Conservation (phyloP, 495 filamentous ascomycete genomes). For the Penicillium soppii region DNA sequence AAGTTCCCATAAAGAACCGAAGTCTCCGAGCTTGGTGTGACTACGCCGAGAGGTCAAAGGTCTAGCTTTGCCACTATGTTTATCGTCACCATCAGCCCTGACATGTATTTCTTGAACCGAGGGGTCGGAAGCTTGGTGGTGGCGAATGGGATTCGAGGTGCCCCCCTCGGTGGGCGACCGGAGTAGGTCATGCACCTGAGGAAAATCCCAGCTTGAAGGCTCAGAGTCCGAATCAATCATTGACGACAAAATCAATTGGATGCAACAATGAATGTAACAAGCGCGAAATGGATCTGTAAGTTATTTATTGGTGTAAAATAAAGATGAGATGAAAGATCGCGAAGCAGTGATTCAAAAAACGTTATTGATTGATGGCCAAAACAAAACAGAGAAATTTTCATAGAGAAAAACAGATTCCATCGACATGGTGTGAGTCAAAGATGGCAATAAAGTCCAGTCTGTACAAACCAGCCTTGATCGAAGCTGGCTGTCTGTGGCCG, state of each 20-base stretch:
- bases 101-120: conserved; percentile 1
- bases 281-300: background rate
- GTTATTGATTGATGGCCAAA: background rate
- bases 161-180: conserved; percentile 32
- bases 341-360: background rate
- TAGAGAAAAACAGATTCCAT: background rate
- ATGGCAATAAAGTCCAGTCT: background rate
- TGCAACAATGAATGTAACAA: background rate
- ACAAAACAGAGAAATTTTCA: background rate
- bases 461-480: background rate
- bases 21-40: conserved; percentile 36
- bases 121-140: conserved; percentile 2
- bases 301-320: background rate
- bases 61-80: background rate
- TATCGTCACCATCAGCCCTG: conserved; percentile 7
- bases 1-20: conserved; percentile 37
- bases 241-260: conserved; percentile 9
- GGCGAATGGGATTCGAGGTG: conserved; percentile 9
- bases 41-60: conserved; percentile 1
- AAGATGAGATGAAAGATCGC: background rate
- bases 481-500: background rate
- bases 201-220: conserved; percentile 47
- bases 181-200: conserved; percentile 49
- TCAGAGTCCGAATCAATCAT: conserved; percentile 18
- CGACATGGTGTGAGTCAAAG: conserved; percentile 10